phyloP scores from a whole-genome alignment of 2,329 filamentous ascomycete species.

The Diplodia scrobiculata region DNA sequence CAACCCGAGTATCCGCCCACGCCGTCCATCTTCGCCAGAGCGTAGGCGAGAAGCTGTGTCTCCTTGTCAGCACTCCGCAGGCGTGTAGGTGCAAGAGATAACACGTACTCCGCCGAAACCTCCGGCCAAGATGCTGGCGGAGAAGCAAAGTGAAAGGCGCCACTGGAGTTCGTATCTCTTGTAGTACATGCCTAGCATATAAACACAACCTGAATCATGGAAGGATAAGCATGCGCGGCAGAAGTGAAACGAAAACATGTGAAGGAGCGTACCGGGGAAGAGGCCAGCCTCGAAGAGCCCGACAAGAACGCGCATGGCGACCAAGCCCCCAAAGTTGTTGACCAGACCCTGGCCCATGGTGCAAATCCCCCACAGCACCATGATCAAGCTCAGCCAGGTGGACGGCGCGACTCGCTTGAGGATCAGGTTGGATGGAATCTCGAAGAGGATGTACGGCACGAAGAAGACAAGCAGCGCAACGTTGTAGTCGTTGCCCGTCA shows the following conservation, averaged over 20 bases:
- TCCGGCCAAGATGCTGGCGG: conserved; percentile 46
- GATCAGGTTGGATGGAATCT: conserved; percentile 59
- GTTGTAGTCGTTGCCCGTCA: conserved; percentile 61
- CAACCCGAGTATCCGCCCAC: conserved; percentile 46
- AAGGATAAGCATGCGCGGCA: neutral
- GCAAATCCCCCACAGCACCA: conserved; percentile 47
- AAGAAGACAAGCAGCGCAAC: conserved; percentile 66
- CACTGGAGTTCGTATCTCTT: conserved; percentile 49
- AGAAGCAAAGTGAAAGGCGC: conserved; percentile 48
- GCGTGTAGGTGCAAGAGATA: too few species aligned
- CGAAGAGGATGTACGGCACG: conserved; percentile 46
- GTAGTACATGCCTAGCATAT: conserved; percentile 46
- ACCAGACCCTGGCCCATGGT: conserved; percentile 52
- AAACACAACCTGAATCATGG: conserved; percentile 39
- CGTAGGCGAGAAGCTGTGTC: conserved; percentile 50
- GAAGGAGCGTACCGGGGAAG: conserved; percentile 37
- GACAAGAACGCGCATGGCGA: conserved; percentile 50
- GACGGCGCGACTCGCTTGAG: conserved; percentile 57
- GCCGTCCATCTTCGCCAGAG: conserved; percentile 61
- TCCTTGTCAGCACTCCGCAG: neutral
- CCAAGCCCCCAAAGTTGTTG: conserved; percentile 50
- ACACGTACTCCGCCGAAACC: conserved; percentile 45
- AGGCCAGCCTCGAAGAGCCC: conserved; percentile 42
- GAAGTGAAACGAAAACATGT: too few species aligned
- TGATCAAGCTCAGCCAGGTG: conserved; percentile 44